phyloP scores from a whole-genome alignment of 116 monocot species.

The Cymodocea nodosa region DNA sequence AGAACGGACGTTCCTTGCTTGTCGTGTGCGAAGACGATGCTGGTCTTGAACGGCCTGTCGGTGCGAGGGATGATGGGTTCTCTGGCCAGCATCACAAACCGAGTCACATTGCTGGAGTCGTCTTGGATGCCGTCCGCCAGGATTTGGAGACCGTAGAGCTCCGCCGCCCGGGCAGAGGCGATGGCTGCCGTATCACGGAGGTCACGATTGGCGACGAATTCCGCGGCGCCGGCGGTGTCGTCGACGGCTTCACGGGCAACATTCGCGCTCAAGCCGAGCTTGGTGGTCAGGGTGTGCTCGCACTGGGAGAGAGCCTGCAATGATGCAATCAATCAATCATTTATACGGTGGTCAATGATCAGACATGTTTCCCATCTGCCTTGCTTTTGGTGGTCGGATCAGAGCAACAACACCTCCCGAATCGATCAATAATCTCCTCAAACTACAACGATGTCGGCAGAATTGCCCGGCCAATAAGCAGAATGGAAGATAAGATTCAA shows the following conservation, averaged over 20 bases:
- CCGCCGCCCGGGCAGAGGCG: conserved; percentile 68
- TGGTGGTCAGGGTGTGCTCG: conserved; percentile 58
- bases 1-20: conserved; percentile 3
- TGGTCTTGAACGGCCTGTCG: conserved; percentile 71
- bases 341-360: background rate
- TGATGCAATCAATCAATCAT: background rate
- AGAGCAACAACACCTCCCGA: too few relatives aligned
- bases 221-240: conserved; percentile 85
- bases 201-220: conserved; percentile 56
- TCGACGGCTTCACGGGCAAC: conserved; percentile 74
- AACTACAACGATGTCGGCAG: background rate
- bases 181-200: conserved; percentile 78
- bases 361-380: background rate
- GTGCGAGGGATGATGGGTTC: conserved; percentile 78
- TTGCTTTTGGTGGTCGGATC: too few relatives aligned
- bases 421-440: too few relatives aligned
- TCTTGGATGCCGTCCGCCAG: conserved; percentile 80
- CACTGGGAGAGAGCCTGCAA: conserved; percentile 87
- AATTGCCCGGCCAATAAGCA: too few relatives aligned
- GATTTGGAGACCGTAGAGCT: conserved; percentile 70
- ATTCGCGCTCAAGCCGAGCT: conserved; percentile 18
- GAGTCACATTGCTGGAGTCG: conserved; percentile 74
- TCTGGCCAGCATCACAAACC: conserved; percentile 81
- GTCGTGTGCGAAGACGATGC: conserved; percentile 20
- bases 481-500: too few relatives aligned